Base-by-base conservation (phyloP, 495 filamentous ascomycete species). In the Chaetomium tenue region DNA sequence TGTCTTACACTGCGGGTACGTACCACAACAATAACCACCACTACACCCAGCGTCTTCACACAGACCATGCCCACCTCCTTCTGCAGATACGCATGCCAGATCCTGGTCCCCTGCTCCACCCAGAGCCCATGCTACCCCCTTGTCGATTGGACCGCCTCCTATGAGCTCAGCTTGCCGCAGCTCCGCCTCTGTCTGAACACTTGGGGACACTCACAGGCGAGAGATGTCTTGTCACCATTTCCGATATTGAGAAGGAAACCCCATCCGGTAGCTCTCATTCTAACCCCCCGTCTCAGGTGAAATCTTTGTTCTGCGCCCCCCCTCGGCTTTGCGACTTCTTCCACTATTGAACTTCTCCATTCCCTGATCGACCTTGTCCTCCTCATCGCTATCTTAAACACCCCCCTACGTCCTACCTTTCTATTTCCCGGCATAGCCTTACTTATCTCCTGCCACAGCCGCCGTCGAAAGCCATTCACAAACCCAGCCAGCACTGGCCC, bases 171-270 rank as follows among this genome's bases (percentile, higher is more conserved):
- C 56, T 63, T 60, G 63, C 60, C 58, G 58, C 63, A 65, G 55
- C 61, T 62, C 65, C 65, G 63, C 63, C 67, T 61, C 50, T 53
- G 63, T 53, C 53, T 63, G 58, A 46, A 66, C 61, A 69, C 61
- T 50, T 56, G 63, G 60, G 18, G 30, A 20, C 55, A 33, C 57
- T 57, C n/a, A 9, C 30, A 23, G 39, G 33, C 42, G 61, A 44
- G 58, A 28, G 30, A 40, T 66, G 67, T 68, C 61, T 71, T 66
- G 63, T 68, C 63, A 63, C 51, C 67, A 66, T 64, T 67, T 55
- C 69, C 71, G 69, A 68, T 68, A 63, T 70, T 71, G 65, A 73
- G 71, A 70, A 70, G 57, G 63, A 8, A 48, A 63, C 63, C 37
- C 59, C 64, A 39, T 64, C 65, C 67, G 66, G 58, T 54, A 48